Base-by-base conservation (phyloP, 1,139 yeast species). In the Hemisphaericaspora lyxosophila region DNA sequence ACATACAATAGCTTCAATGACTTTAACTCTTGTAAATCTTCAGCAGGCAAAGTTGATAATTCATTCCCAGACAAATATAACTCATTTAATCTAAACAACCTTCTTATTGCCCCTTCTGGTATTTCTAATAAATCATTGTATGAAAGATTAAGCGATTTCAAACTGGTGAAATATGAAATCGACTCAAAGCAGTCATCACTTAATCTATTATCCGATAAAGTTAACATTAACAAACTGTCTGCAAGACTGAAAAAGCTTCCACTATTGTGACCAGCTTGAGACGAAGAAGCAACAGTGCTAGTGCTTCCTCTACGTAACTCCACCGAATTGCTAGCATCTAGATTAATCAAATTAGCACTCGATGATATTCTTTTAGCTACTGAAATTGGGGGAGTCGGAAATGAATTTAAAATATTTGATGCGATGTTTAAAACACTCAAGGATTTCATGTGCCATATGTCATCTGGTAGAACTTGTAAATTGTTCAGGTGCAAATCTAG, bases 401-500 rank as follows among this genome's bases (percentile, higher is more conserved):
- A 80, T 2, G 74, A 55, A 13, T 76, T 79, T 31, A 92, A 68
- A 46, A 85, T 70, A 54, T 94, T 92, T 0, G 96, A 87, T 0
- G 96, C 82, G 2, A 86, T 72, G 59, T 94, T 92, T 48, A 89
- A 69, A 5, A 65, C 63, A 5, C 75, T 73, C 53, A 85, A 69
- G 1, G 77, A 69, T 23, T 70, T 73, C 57, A 85, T 67, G 41
- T 73, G 67, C 87, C 88, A 87, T 33, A 87, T 74, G 19, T 77
- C 81, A 26, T 73, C 75, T 0, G 94, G 90, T 26, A 94, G 62
- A 4, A 67, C 54, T 49, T 86, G 84, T 48, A 94, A 70, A 54
- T 89, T 90, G 60, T 94, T 94, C 35, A 87, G 77, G 59, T 92
- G 97, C 35, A 89, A 64, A 59, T 94, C 97, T 46, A 94, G 68